Percentiles rank a stretch among this genome's conserved stretches.
These are phyloP conservation scores for Fusarium pseudonygamai DNA, from an alignment of 2,329 filamentous ascomycete genomes.

Conservation along the genomic window DNA sequence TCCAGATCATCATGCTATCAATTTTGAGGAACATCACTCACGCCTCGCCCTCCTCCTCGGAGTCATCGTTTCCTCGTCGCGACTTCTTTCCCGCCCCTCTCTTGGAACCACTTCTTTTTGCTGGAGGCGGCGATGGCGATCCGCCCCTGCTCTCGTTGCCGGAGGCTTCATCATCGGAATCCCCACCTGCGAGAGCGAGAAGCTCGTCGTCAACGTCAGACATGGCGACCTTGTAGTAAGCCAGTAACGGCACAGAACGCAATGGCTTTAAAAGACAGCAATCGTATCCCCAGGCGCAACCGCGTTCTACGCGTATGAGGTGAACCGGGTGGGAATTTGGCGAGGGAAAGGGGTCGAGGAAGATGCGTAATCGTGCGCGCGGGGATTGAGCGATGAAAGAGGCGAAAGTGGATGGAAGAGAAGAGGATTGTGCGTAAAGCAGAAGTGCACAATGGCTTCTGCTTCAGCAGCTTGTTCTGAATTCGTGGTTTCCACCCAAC, in stretches of 20 bases:
- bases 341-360: neutral
- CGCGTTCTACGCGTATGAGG: constrained; percentile 29
- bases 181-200: constrained; percentile 88
- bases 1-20: neutral
- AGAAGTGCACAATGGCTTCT: constrained; percentile 26
- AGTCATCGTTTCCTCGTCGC: constrained; percentile 55
- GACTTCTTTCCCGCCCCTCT: constrained; percentile 55
- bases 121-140: constrained; percentile 61
- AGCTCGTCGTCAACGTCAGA: constrained; percentile 93
- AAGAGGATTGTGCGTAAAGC: constrained; percentile 23
- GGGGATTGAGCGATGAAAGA: constrained; percentile 11
- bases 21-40: constrained; percentile 44
- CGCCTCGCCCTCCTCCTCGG: constrained; percentile 72
- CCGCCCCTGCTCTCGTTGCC: constrained; percentile 64
- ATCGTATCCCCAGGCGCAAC: neutral
- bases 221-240: constrained; percentile 62
- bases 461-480: constrained; percentile 35
- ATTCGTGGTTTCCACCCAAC: constrained; percentile 32
- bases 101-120: constrained; percentile 46
- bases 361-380: constrained; percentile 12
- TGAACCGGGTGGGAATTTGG: neutral
- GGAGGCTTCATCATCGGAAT: constrained; percentile 67
- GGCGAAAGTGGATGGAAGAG: constrained; percentile 22
- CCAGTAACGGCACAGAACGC: constrained; percentile 6
- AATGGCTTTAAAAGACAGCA: constrained; percentile 16